Percentiles rank a stretch among this genome's conserved stretches.
Conservation (phyloP, 2,329 filamentous ascomycete genomes). For the Arthrobotrys sphaeroides region DNA sequence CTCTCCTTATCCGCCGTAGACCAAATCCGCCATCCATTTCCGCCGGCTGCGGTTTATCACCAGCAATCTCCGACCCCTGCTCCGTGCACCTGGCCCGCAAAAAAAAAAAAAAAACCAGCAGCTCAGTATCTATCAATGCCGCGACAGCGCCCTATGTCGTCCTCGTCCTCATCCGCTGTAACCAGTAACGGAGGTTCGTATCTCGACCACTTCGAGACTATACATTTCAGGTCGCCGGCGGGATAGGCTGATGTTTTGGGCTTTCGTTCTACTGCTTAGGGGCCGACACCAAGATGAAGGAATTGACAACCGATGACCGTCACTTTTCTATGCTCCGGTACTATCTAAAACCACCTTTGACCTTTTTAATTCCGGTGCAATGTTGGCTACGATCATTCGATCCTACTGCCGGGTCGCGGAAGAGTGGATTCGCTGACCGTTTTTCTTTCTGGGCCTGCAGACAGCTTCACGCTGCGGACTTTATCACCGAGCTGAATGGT, state of each 20-base stretch:
- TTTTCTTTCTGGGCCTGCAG: constrained; percentile 57
- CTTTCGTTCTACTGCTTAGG: constrained; percentile 20
- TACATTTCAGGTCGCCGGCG: not conserved
- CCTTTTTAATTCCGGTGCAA: not conserved
- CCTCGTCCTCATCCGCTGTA: constrained; percentile 13
- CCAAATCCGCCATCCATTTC: not conserved
- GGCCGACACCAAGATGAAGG: constrained; percentile 55
- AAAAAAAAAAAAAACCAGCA: constrained; percentile 14
- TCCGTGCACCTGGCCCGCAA: not conserved
- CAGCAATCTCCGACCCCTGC: constrained; percentile 10
- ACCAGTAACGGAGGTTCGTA: constrained; percentile 42
- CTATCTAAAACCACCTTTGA: constrained; percentile 12
- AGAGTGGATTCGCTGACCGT: constrained; percentile 11
- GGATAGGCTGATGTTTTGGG: constrained; percentile 4
- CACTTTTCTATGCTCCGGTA: constrained; percentile 64
- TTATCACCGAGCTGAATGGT: constrained; percentile 86
- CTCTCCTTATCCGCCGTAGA: not conserved
- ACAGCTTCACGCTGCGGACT: constrained; percentile 77
- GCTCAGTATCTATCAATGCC: constrained; percentile 28
- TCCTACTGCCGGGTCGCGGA: constrained; percentile 23
- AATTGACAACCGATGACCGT: constrained; percentile 53
- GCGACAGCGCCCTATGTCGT: constrained; percentile 42
- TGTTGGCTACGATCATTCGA: constrained; percentile 13
- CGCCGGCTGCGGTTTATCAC: not conserved
- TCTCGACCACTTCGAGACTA: not conserved